Evolutionary conservation across 1,139 yeast genomes (phyloP), one percentile per base, ranked within the genome.

Genomic region (Lodderomyces beijingensis): DNA sequence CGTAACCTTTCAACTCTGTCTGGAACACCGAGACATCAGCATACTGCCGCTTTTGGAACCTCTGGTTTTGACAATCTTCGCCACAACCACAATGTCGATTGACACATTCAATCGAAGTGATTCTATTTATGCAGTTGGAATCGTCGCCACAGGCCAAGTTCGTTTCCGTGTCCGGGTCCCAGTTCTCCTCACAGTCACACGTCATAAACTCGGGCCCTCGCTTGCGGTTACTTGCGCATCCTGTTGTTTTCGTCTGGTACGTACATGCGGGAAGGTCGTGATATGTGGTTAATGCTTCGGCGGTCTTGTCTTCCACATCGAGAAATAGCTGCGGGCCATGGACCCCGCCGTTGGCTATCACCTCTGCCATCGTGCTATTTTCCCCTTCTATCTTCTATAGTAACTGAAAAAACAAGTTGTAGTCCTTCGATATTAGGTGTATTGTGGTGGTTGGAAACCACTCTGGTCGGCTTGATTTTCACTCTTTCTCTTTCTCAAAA

Each of bases 61-160:
- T 62, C 55, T 88, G 96, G 55, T 91, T 91, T 43, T 72, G 79
- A 61, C 98, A 91, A 48, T 73, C 66, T 25, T 71, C 65, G 13
- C 96, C 96, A 57, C 97, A 89, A 3, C 68, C 51, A 49, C 87
- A 75, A 34, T 69, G 66, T n/a, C 69, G 83, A 49, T 83, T 77
- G 3, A 79, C 73, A 72, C 98, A 91, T 57, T 91, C 98, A 29
- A 91, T 89, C 27, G 89, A 81, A 1, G 97, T 91, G 38, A 87
- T 74, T 34, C 97, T 62, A 57, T 91, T 91, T 46, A 91, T 88
- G 70, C 98, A 91, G 54, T 82, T 88, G 16, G 89, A 79, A 42
- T 82, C 84, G 26, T 83, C 87, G 19, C 79, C 86, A 69, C 98
- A 91, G 3, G 96, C 95, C 23, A 53, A 45, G 51, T 87, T 87